phyloP scores from a whole-genome alignment of 2,329 filamentous ascomycete genomes.

The Stromatinia cepivora region DNA sequence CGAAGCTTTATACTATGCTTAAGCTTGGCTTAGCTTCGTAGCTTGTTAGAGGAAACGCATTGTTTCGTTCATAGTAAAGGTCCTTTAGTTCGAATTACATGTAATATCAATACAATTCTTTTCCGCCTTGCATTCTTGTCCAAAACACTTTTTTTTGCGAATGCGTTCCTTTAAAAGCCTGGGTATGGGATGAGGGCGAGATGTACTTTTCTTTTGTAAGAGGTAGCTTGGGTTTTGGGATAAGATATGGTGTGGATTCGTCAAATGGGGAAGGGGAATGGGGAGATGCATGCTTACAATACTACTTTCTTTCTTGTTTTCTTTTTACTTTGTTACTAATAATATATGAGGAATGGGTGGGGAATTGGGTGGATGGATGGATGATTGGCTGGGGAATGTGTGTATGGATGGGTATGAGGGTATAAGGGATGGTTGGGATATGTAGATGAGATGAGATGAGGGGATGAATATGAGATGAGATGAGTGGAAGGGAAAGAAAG shows the following conservation, averaged over 20 bases:
- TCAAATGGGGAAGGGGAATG: not conserved
- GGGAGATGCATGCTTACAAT: not conserved
- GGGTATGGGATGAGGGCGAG: not conserved
- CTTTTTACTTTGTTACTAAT: conserved; percentile 20
- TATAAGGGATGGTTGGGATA: too few species aligned
- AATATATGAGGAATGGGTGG: conserved; percentile 16
- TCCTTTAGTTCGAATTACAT: not conserved
- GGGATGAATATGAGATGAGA: not conserved
- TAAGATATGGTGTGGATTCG: not conserved
- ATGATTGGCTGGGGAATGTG: not conserved
- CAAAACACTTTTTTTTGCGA: not conserved
- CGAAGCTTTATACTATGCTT: conserved; percentile 67
- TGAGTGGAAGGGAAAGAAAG: not conserved
- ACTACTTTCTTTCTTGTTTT: not conserved
- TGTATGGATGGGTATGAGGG: too few species aligned
- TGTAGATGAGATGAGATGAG: too few species aligned
- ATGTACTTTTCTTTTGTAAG: not conserved
- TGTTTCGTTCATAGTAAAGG: too few species aligned
- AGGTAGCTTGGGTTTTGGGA: conserved; percentile 3
- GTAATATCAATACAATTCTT: conserved; percentile 10
- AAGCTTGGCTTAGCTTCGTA: conserved; percentile 4
- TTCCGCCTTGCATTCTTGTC: not conserved
- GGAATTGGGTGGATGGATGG: not conserved
- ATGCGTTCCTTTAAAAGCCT: not conserved
- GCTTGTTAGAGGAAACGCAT: not conserved